phyloP scores from a whole-genome alignment of 2,329 filamentous ascomycete genomes.

The Hypomyces rosellus region DNA sequence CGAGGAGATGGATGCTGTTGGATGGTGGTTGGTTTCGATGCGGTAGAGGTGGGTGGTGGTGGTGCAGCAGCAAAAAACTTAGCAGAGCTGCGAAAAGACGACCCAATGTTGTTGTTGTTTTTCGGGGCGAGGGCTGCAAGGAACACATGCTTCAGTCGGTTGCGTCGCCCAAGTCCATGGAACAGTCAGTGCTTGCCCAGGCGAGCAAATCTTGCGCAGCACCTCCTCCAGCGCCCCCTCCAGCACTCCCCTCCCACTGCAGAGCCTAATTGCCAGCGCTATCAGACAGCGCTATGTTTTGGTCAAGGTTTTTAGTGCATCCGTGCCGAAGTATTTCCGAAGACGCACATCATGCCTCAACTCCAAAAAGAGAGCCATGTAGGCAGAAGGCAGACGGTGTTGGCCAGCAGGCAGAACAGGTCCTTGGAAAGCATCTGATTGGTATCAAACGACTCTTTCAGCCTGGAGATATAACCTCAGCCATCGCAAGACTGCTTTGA shows the following conservation, averaged over 20 bases:
- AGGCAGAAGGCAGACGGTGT: too few relatives aligned
- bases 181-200: not conserved
- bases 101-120: slow-evolving; percentile 15
- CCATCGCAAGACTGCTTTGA: too few relatives aligned
- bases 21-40: slow-evolving; percentile 6
- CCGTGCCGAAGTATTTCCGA: not conserved
- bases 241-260: too few relatives aligned
- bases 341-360: not conserved
- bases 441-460: too few relatives aligned
- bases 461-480: too few relatives aligned
- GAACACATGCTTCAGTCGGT: slow-evolving; percentile 4
- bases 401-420: too few relatives aligned
- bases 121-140: slow-evolving; percentile 7
- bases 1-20: slow-evolving; percentile 2
- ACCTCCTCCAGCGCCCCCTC: not conserved
- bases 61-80: slow-evolving; percentile 18
- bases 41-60: slow-evolving; percentile 8
- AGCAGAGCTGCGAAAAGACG: slow-evolving; percentile 11
- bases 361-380: too few relatives aligned
- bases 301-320: not conserved
- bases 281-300: too few relatives aligned
- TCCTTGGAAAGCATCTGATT: too few relatives aligned
- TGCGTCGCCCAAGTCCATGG: not conserved
- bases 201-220: not conserved
- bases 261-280: too few relatives aligned